Evolutionary conservation across 768 basidiomycete genomes (phyloP).

Genomic region (Leccinum fibrillosum): DNA sequence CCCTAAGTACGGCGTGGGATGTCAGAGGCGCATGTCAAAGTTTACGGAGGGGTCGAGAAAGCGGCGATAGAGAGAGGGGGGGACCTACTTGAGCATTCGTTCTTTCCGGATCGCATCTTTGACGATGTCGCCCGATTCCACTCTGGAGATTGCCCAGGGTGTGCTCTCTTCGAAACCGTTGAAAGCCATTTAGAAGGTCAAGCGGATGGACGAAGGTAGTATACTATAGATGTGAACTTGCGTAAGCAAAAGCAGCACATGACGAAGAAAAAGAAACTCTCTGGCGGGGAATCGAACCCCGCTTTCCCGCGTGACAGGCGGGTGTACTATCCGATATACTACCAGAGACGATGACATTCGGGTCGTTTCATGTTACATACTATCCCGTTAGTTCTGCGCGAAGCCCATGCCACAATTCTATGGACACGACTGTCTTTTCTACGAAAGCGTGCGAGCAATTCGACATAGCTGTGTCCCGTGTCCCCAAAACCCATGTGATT

Average conservation of each 20-base stretch:
- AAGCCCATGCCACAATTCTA: no score
- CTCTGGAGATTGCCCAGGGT: constrained; percentile 48
- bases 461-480: no score
- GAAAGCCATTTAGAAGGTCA: constrained; percentile 41
- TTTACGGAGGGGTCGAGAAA: not conserved
- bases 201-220: not conserved
- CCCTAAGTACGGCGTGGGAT: constrained; percentile 40
- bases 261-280: constrained; percentile 22
- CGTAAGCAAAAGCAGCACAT: not conserved
- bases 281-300: constrained; percentile 49
- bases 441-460: no score
- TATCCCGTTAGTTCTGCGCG: no score
- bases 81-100: constrained; percentile 65
- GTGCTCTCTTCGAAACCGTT: constrained; percentile 38
- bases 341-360: constrained; percentile 31
- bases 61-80: not conserved
- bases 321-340: constrained; percentile 53
- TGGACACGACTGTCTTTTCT: no score
- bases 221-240: not conserved
- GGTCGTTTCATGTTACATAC: not conserved
- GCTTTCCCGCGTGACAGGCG: constrained; percentile 48
- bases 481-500: no score
- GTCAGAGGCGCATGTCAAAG: not conserved
- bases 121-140: constrained; percentile 58
- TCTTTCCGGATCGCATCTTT: constrained; percentile 79